Base-by-base conservation (phyloP, 2,329 filamentous ascomycete genomes). In the Diaporthe eres region DNA sequence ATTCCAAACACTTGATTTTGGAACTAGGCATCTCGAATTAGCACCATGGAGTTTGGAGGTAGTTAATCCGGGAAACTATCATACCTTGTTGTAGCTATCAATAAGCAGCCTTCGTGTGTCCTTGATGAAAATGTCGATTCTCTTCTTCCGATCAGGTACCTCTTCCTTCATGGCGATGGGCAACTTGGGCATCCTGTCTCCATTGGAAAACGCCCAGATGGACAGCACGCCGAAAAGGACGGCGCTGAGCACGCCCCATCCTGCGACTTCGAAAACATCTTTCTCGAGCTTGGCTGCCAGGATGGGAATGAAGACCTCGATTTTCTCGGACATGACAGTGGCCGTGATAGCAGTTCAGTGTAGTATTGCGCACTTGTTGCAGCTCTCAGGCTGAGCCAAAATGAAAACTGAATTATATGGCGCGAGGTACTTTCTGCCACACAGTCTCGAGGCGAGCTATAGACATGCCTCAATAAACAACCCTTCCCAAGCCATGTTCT, bases 11-110 rank as follows among this genome's bases (percentile, higher is more conserved):
- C 58, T 25, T 44, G 58, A 44, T 28, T 37, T 63, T 63, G 22
- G 0, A 63, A 63, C 58, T 63, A 28, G n/a, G 19, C 28, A 44
- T 44, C 17, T 4, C 22, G 37, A n/a, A 63, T 63, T 7, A 63
- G 58, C n/a, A 25, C 3, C 10, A 1, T 4, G 19, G 3, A 3
- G 25, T 44, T n/a, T 5, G 3, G 0, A 9, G n/a, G 7, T 19
- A n/a, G n/a, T n/a, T n/a, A 15, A 1, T 7, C 2, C 37, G 7
- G 15, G 19, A 9, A 12, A 39, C 10, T 1, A 25, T 25, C 37
- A 13, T 63, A 63, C 58, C 58, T 63, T 63, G 22, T 63, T 63
- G 37, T 63, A 63, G 37, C 58, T 63, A 4, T 44, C 13, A 42
- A 63, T 63, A 13, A 63, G 39, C 7, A 63, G 37, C 37, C 37